These are phyloP conservation scores for Trebouxiophyceae sp. DNA, from an alignment of 163 green algal genomes.

Conservation along the genomic window DNA sequence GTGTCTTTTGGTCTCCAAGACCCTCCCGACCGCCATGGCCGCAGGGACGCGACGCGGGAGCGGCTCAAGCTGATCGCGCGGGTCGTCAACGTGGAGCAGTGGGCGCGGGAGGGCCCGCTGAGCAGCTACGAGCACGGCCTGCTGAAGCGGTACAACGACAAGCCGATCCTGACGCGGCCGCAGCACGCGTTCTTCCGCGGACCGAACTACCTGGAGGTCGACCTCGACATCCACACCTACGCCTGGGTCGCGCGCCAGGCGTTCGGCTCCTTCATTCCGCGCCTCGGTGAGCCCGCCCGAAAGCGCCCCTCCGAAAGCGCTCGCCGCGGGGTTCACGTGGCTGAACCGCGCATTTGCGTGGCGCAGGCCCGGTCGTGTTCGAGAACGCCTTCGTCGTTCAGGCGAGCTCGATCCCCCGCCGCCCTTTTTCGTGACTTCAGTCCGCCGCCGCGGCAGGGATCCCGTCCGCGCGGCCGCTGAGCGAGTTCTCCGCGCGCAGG, in stretches of 20 bases:
- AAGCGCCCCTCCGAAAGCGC: too few relatives aligned
- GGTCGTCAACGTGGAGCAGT: constrained; percentile 74
- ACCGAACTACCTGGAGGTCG: constrained; percentile 73
- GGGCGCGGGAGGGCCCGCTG: constrained; percentile 50
- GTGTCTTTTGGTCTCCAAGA: neutral
- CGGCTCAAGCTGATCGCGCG: constrained; percentile 64
- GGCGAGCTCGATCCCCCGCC: constrained; percentile 8
- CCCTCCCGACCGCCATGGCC: neutral
- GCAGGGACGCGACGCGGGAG: constrained; percentile 48
- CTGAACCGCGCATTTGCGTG: too few relatives aligned
- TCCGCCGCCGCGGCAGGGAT: too few relatives aligned
- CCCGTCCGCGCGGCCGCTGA: too few relatives aligned
- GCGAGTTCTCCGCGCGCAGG: too few relatives aligned
- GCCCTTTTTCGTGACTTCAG: too few relatives aligned
- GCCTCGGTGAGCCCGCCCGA: constrained; percentile 30
- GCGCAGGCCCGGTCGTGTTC: constrained; percentile 45
- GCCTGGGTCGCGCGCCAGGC: constrained; percentile 75
- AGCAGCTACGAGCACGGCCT: constrained; percentile 21
- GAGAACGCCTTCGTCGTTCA: constrained; percentile 73
- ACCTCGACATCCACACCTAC: constrained; percentile 83
- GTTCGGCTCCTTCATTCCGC: constrained; percentile 49
- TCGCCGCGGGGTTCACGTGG: too few relatives aligned
- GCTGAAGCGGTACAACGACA: constrained; percentile 80
- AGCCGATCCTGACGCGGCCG: constrained; percentile 77
- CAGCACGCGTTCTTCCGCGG: constrained; percentile 59